These are phyloP conservation scores for Pseudogymnoascus sp. DNA, from an alignment of 2,329 filamentous ascomycete species.

Conservation along the genomic window DNA sequence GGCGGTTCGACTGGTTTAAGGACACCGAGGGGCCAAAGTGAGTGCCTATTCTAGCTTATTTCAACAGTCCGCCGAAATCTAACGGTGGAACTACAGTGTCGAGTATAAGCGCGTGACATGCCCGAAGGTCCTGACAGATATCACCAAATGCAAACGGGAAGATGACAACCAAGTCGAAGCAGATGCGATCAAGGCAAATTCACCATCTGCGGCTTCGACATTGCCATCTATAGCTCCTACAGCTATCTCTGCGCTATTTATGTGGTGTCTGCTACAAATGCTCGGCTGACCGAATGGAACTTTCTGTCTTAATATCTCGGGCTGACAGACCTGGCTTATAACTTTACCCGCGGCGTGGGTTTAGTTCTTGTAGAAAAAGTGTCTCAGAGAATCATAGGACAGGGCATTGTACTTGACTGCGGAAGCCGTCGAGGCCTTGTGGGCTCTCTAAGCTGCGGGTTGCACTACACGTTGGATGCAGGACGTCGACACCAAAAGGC, in stretches of 20 bases:
- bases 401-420: neutral
- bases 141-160: neutral
- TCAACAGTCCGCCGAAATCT: neutral
- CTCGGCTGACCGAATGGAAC: neutral
- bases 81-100: neutral
- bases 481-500: conserved; percentile 6
- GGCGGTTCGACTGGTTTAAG: conserved; percentile 5
- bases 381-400: neutral
- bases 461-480: neutral
- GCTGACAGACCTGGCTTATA: neutral
- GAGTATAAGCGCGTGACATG: neutral
- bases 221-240: neutral
- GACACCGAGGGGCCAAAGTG: neutral
- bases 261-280: neutral
- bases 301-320: conserved; percentile 4
- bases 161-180: conserved; percentile 11
- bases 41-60: neutral
- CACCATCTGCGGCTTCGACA: neutral
- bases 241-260: neutral
- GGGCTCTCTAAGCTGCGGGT: neutral
- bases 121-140: neutral
- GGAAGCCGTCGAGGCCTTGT: neutral
- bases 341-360: neutral
- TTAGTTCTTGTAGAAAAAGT: conserved; percentile 1
- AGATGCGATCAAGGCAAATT: neutral